Evolutionary conservation across 495 filamentous ascomycete species (phyloP).

Genomic region (Terfezia claveryi): DNA sequence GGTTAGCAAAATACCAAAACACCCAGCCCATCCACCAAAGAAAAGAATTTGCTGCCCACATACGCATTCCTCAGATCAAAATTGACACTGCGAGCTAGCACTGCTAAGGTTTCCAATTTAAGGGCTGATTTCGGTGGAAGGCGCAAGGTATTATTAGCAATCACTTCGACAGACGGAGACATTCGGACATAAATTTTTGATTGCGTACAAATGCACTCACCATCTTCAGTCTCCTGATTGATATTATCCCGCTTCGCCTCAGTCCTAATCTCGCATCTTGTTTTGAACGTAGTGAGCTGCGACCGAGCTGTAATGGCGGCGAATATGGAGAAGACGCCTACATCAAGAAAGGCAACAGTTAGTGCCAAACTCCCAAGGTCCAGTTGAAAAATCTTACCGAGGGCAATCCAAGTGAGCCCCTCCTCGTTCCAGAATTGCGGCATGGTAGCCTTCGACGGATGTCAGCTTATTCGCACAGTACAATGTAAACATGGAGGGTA

Average conservation of each 20-base stretch:
- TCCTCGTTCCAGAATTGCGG: neutral
- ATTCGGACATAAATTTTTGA: neutral
- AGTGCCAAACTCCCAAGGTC: neutral
- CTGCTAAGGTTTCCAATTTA: conserved; percentile 9
- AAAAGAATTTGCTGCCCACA: too few relatives aligned
- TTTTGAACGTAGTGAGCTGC: conserved; percentile 9
- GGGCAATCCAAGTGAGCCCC: neutral
- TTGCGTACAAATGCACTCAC: conserved; percentile 2
- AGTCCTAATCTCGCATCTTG: conserved; percentile 8
- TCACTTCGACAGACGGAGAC: neutral
- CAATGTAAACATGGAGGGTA: too few relatives aligned
- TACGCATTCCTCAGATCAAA: conserved; percentile 11
- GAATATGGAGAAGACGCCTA: conserved; percentile 3
- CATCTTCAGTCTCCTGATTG: conserved; percentile 12
- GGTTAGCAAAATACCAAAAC: neutral
- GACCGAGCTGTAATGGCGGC: conserved; percentile 4
- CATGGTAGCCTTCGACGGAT: neutral
- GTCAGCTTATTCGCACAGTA: neutral
- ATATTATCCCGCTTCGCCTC: conserved; percentile 6
- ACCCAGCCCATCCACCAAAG: too few relatives aligned
- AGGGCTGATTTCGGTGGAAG: conserved; percentile 6
- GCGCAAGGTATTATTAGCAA: neutral
- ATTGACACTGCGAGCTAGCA: conserved; percentile 4
- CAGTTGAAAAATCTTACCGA: neutral
- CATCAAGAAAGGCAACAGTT: neutral